Evolutionary conservation across 345 rosid species (phyloP), one percentile per base, ranked within the genome.

Genomic region (Xanthoceras sorbifolium): DNA sequence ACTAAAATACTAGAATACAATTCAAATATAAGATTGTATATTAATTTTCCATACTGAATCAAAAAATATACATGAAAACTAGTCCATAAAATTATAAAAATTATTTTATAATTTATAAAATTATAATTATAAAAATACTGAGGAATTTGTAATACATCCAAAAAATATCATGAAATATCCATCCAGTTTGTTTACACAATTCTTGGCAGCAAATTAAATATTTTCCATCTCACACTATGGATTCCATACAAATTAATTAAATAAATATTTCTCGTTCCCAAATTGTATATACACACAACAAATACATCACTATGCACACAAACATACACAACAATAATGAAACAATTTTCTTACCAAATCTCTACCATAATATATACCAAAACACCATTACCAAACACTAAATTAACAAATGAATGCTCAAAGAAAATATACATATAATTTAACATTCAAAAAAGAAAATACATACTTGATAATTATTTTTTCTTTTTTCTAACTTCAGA

Each of bases 401-500:
- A 76, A 84, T 20, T 12, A 80, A 79, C 80, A 71, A 81, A 80
- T 78, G 75, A 72, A 74, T 46, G 57, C 76, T 48, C 68, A 17
- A 48, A 34, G 31, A 6, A 80, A 71, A 81, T 82, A 76, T 57
- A 80, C 82, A 78, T 52, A 57, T 48, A 63, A 77, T 17, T 26
- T 1, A 63, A 26, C 63, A 10, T 42, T 42, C 46, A 42, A 42
- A 4, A 42, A 4, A 5, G 10, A 40, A 32, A 48, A 34, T 26
- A n/a, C 73, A 66, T 26, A 75, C 52, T 32, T 75, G 54, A 48
- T 22, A 26, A 50, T 48, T 22, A 3, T n/a, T n/a, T n/a, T n/a
- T n/a, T n/a, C n/a, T n/a, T n/a, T n/a, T 25, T 69, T 50, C 54
- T 40, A 18, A 72, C 67, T 67, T 83, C 72, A 84, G 61, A 90